These are phyloP conservation scores for Dryadomyces quercivorus DNA, from an alignment of 2,329 filamentous ascomycete species.

Conservation along the genomic window DNA sequence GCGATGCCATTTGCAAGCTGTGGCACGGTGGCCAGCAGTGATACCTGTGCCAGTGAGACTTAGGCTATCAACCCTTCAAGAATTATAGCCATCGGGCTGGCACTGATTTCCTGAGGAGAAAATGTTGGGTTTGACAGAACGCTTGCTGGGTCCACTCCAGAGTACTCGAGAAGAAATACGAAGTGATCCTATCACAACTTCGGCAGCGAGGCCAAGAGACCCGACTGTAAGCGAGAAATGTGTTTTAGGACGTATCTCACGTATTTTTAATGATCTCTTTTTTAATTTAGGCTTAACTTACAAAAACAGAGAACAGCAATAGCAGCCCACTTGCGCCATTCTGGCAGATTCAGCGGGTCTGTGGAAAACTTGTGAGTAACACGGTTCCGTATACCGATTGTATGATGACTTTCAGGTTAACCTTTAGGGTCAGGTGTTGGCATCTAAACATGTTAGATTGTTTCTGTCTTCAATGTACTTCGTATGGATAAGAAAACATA, in stretches of 20 bases:
- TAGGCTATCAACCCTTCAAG: constrained; percentile 17
- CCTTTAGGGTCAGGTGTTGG: constrained; percentile 11
- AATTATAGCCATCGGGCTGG: constrained; percentile 18
- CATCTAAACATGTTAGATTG: background rate
- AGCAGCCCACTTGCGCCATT: constrained; percentile 20
- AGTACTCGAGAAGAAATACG: constrained; percentile 24
- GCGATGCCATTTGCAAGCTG: constrained; percentile 22
- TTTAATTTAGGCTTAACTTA: background rate
- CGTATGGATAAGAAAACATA: background rate
- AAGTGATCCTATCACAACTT: constrained; percentile 20
- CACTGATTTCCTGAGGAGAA: constrained; percentile 6
- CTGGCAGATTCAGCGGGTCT: constrained; percentile 21
- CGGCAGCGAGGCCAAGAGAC: constrained; percentile 17
- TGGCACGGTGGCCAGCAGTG: constrained; percentile 22
- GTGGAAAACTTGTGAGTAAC: too few relatives aligned
- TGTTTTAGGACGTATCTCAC: too few relatives aligned
- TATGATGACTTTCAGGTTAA: background rate
- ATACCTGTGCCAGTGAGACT: constrained; percentile 17
- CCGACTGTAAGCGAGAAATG: constrained; percentile 9
- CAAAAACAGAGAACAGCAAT: constrained; percentile 17
- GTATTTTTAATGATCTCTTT: too few relatives aligned
- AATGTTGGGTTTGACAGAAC: constrained; percentile 10
- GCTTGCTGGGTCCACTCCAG: constrained; percentile 20
- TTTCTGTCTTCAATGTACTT: background rate
- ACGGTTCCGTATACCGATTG: background rate